Evolutionary conservation across 2,329 filamentous ascomycete species (phyloP), one percentile per base, ranked within the genome.

Genomic region (Neospermospora avenae): DNA sequence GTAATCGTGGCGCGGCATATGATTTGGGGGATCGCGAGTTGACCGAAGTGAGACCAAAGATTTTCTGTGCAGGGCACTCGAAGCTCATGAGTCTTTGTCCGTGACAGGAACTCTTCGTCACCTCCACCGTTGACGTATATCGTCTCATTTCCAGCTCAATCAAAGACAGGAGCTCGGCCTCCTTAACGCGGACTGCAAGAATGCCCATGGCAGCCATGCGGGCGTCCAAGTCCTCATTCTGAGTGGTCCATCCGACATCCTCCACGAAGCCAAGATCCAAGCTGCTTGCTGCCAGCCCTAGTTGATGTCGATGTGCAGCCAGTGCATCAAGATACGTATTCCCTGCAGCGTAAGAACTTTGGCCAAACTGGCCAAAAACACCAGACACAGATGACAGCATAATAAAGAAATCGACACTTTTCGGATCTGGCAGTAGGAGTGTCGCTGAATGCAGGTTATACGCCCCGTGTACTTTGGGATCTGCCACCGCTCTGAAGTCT

Each of bases 241-340:
- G 28, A 31, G 28, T 31, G 28, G 28, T 31, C 28, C 28, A 31
- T 31, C 78, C 77, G 0, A 77, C 68, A 0, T 73, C 77, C 3
- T 72, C 72, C 16, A 86, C 77, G 1, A 78, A 77, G 0, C 81
- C 81, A 8, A 86, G 71, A 65, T 85, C 79, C 1, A 87, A 71
- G 0, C 77, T 77, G 0, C 77, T 72, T 34, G 78, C 78, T 3
- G 77, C 71, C 2, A 79, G 70, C 3, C 78, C 77, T 39, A 69
- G 70, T 1, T 65, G 66, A 0, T 71, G 71, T 2, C 79, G 75
- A 61, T 77, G 72, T 20, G 72, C 70, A 0, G 70, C 72, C 52
- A 79, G 74, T 2, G 73, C 68, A 48, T 80, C 76, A 2, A 80
- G 70, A 71, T 78, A 82, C 41, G 74, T 74, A 65, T 82, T 82